Evolutionary conservation across 2,329 filamentous ascomycete genomes (phyloP).

Genomic region (Talaromyces sp.): DNA sequence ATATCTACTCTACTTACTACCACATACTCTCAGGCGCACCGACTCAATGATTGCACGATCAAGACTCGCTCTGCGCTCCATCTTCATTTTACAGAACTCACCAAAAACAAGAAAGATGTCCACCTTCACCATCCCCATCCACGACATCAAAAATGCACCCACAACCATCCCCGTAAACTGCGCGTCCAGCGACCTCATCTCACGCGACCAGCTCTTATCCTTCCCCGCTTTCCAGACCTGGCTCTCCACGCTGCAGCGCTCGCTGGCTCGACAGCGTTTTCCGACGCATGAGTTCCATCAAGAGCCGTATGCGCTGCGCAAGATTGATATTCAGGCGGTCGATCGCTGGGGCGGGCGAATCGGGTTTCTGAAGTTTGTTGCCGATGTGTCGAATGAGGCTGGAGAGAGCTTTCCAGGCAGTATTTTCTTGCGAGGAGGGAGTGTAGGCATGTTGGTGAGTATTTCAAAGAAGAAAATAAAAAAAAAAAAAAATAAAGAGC

Average conservation of each 20-base stretch:
- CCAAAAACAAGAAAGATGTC: background rate
- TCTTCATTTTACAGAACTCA: background rate
- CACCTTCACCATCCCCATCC: conserved; percentile 7
- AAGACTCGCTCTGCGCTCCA: background rate
- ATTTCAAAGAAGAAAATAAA: background rate
- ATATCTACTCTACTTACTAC: background rate
- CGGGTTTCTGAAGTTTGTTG: conserved; percentile 54
- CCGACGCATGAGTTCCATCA: conserved; percentile 47
- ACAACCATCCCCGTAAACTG: background rate
- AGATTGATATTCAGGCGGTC: conserved; percentile 50
- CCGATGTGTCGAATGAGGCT: conserved; percentile 48
- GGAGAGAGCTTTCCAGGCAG: conserved; percentile 51
- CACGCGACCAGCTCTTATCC: conserved; percentile 39
- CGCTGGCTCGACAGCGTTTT: conserved; percentile 43
- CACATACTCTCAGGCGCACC: background rate
- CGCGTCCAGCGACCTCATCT: conserved; percentile 29
- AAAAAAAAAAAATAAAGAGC: background rate
- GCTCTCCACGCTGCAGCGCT: conserved; percentile 46
- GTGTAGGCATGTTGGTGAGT: conserved; percentile 53
- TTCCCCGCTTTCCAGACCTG: conserved; percentile 54
- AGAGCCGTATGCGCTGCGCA: conserved; percentile 47
- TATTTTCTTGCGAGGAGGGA: conserved; percentile 55
- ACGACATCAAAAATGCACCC: background rate
- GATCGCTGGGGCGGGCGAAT: conserved; percentile 47
- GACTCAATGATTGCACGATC: background rate